Evolutionary conservation across 2,329 filamentous ascomycete genomes (phyloP).

Genomic region (Penicillium griseofulvum): DNA sequence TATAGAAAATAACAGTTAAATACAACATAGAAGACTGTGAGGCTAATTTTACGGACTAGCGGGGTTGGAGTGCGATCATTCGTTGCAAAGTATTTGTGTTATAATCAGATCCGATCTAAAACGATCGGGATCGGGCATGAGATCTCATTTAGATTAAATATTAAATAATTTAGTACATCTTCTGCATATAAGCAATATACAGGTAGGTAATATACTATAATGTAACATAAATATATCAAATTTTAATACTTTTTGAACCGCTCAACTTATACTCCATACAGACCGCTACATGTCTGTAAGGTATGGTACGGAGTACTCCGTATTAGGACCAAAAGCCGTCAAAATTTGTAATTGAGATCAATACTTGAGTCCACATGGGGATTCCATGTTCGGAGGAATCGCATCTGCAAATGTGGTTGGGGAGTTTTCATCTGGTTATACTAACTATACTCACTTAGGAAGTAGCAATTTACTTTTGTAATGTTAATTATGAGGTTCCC

Average conservation of each 20-base stretch:
- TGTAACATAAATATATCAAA: background rate
- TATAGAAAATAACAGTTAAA: too few relatives aligned
- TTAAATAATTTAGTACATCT: background rate
- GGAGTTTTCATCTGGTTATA: background rate
- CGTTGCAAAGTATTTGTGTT: slow-evolving; percentile 6
- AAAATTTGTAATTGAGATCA: slow-evolving; percentile 20
- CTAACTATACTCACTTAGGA: background rate
- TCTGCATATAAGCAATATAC: background rate
- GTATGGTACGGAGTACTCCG: background rate
- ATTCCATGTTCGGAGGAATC: slow-evolving; percentile 8
- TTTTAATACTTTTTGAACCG: too few relatives aligned
- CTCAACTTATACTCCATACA: background rate
- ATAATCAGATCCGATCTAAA: slow-evolving; percentile 6
- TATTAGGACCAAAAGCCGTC: slow-evolving; percentile 1
- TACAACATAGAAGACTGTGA: too few relatives aligned
- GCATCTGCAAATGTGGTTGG: background rate
- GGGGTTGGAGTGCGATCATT: slow-evolving; percentile 2
- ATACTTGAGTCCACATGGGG: slow-evolving; percentile 1
- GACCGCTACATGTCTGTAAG: slow-evolving; percentile 7
- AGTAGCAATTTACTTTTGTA: background rate
- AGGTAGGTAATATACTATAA: background rate
- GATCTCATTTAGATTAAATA: background rate
- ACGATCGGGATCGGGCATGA: background rate
- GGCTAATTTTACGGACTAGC: background rate
- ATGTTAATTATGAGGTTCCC: background rate